phyloP scores from a whole-genome alignment of 1,284 basidiomycete species.

The Rhodotorula sp. region DNA sequence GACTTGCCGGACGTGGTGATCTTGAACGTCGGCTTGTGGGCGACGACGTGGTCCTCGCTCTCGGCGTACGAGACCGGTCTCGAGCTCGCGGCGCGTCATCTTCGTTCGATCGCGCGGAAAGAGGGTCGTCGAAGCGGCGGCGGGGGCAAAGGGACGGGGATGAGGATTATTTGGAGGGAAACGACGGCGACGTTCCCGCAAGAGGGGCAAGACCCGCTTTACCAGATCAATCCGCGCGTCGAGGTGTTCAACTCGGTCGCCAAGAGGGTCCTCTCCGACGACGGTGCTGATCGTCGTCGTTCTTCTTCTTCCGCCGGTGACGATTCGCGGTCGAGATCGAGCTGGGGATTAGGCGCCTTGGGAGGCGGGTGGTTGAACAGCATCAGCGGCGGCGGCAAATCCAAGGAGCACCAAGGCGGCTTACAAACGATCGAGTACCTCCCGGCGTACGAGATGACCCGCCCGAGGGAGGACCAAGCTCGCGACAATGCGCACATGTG shows the following conservation, averaged over 20 bases:
- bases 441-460: slow-evolving; percentile 11
- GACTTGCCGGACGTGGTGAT: slow-evolving; percentile 15
- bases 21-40: slow-evolving; percentile 14
- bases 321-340: neutral
- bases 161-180: slow-evolving; percentile 8
- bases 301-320: neutral
- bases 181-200: slow-evolving; percentile 12
- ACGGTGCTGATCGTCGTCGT: neutral
- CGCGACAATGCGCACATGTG: slow-evolving; percentile 18
- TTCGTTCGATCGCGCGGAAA: neutral
- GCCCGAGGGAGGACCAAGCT: slow-evolving; percentile 5
- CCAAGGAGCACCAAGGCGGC: neutral
- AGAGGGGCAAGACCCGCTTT: slow-evolving; percentile 4
- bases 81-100: neutral
- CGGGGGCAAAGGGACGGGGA: neutral
- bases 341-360: too few species aligned
- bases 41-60: neutral
- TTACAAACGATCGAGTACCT: neutral
- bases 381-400: neutral
- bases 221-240: slow-evolving; percentile 15
- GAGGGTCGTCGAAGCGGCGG: neutral
- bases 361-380: too few species aligned
- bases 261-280: neutral
- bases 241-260: slow-evolving; percentile 12
- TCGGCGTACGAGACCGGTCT: neutral